Conservation (phyloP, 495 filamentous ascomycete species). For the Tetracladium setigerum region DNA sequence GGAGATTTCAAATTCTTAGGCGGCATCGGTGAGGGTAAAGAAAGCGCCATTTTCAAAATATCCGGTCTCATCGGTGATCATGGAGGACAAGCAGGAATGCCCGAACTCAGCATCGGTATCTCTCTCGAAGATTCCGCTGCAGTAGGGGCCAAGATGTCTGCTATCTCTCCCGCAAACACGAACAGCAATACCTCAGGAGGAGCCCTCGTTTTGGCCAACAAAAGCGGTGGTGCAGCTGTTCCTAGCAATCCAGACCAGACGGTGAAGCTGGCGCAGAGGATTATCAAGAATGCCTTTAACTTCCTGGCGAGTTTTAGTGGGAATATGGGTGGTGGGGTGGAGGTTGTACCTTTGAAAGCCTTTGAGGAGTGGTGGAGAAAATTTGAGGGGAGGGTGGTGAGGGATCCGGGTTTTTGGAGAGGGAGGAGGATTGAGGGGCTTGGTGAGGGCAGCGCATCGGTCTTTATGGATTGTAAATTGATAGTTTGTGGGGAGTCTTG, state of each 20-base stretch:
- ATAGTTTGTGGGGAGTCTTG: too few species aligned
- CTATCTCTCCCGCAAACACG: conserved; percentile 31
- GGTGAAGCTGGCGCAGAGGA: conserved; percentile 76
- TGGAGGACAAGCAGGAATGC: conserved; percentile 34
- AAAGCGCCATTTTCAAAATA: conserved; percentile 79
- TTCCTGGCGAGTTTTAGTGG: conserved; percentile 83
- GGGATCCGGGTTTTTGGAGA: conserved; percentile 83
- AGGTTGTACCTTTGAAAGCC: conserved; percentile 80
- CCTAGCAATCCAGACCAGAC: too few species aligned
- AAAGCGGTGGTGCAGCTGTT: conserved; percentile 22
- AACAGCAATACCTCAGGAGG: conserved; percentile 24
- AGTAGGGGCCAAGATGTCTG: conserved; percentile 60
- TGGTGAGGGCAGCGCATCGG: too few species aligned
- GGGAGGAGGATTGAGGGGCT: conserved; percentile 49
- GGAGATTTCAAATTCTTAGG: conserved; percentile 74
- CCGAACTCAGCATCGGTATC: conserved; percentile 67
- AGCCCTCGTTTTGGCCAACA: conserved; percentile 21
- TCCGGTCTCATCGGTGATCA: conserved; percentile 23
- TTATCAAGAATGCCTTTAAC: conserved; percentile 96
- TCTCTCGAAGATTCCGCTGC: conserved; percentile 67
- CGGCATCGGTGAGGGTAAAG: conserved; percentile 80
- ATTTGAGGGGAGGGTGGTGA: conserved; percentile 82
- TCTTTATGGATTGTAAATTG: too few species aligned
- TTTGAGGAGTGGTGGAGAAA: conserved; percentile 98
- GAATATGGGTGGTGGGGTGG: conserved; percentile 47